phyloP scores from a whole-genome alignment of 2,329 filamentous ascomycete genomes.

The Nemania sp. region DNA sequence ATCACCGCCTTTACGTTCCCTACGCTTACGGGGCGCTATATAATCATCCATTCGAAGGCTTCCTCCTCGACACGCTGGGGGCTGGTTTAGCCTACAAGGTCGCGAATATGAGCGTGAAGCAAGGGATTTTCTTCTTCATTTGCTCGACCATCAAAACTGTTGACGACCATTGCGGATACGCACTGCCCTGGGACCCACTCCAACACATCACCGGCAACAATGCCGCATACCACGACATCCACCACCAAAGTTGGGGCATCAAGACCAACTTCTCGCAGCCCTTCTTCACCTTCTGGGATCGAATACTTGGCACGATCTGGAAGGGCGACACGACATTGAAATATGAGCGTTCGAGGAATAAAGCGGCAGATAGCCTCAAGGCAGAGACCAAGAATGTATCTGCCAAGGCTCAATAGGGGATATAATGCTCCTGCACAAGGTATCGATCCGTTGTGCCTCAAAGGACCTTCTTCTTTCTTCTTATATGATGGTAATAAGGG shows the following conservation, averaged over 20 bases:
- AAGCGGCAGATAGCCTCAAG: constrained; percentile 46
- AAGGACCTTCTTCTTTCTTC: constrained; percentile 30
- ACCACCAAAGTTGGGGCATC: constrained; percentile 99
- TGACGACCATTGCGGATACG: constrained; percentile 95
- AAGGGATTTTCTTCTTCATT: constrained; percentile 88
- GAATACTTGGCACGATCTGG: constrained; percentile 80
- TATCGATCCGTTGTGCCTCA: constrained; percentile 34
- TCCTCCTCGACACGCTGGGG: constrained; percentile 88
- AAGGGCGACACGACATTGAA: constrained; percentile 60
- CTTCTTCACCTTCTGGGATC: constrained; percentile 96
- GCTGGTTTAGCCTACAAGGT: constrained; percentile 82
- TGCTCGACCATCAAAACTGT: constrained; percentile 93
- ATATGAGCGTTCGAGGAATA: constrained; percentile 49
- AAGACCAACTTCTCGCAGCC: constrained; percentile 92
- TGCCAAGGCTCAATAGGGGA: constrained; percentile 36
- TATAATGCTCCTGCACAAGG: not conserved
- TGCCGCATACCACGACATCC: constrained; percentile 94
- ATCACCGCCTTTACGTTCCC: constrained; percentile 95
- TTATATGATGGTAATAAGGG: constrained; percentile 19
- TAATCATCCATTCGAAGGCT: constrained; percentile 94
- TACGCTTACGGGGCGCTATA: constrained; percentile 97
- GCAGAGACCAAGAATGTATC: constrained; percentile 52
- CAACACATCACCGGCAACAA: constrained; percentile 94
- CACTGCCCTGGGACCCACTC: constrained; percentile 92
- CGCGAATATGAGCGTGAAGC: constrained; percentile 79